Percentiles rank a stretch among this genome's conserved stretches.
Conservation (phyloP, 768 basidiomycete genomes). For the Mycena galopus region DNA sequence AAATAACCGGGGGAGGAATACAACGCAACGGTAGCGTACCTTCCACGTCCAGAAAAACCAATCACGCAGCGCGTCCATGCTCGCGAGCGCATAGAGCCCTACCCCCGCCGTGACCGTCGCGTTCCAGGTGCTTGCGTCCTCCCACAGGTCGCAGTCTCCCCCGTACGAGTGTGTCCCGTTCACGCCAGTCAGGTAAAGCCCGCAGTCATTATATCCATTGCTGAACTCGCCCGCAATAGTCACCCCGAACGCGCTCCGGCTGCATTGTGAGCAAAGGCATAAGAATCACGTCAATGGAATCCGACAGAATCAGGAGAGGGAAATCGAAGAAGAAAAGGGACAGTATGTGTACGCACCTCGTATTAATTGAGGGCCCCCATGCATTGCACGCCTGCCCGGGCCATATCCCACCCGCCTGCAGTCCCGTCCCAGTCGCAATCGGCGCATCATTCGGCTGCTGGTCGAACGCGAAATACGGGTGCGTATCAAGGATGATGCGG, state of each 20-base stretch:
- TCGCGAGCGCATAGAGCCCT: not conserved
- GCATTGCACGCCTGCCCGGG: constrained; percentile 54
- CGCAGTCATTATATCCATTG: constrained; percentile 69
- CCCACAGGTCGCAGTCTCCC: constrained; percentile 3
- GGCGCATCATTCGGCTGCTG: constrained; percentile 46
- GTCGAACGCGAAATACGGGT: constrained; percentile 65
- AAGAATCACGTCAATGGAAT: too few species aligned
- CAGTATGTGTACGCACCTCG: constrained; percentile 7
- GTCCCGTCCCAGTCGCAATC: constrained; percentile 40
- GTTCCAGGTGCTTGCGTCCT: constrained; percentile 13
- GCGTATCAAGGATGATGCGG: constrained; percentile 66
- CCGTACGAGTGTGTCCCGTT: constrained; percentile 40
- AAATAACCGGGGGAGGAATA: not conserved
- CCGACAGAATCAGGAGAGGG: too few species aligned
- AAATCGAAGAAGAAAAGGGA: not conserved
- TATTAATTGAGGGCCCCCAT: constrained; percentile 64
- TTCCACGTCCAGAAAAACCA: constrained; percentile 34
- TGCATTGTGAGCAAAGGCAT: too few species aligned
- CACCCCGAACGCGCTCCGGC: constrained; percentile 64
- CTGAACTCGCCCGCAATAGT: constrained; percentile 78
- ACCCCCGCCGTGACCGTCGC: constrained; percentile 11
- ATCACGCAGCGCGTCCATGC: constrained; percentile 13
- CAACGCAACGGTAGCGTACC: constrained; percentile 14
- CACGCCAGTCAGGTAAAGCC: constrained; percentile 59
- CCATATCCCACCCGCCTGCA: constrained; percentile 49